phyloP scores from a whole-genome alignment of 2,329 filamentous ascomycete species.

The Pyrenochaeta sp. region DNA sequence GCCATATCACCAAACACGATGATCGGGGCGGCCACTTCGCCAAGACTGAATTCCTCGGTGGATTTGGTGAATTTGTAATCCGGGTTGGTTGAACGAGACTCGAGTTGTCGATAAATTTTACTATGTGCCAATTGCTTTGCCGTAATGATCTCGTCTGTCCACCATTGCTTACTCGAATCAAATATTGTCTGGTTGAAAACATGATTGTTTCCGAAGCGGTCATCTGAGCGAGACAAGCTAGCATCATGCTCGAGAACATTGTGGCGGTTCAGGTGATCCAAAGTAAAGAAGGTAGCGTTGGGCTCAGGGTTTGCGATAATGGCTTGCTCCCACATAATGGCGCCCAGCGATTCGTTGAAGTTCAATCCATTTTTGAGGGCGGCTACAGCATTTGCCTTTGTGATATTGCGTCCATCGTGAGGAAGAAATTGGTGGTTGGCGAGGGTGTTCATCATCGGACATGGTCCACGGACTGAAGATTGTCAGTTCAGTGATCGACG shows the following conservation, averaged over 20 bases:
- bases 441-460: conserved; percentile 45
- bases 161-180: conserved; percentile 55
- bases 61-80: conserved; percentile 55
- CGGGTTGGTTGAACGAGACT: conserved; percentile 58
- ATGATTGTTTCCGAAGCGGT: conserved; percentile 60
- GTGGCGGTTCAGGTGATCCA: conserved; percentile 56
- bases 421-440: conserved; percentile 47
- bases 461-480: conserved; percentile 34
- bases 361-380: conserved; percentile 54
- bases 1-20: conserved; percentile 58
- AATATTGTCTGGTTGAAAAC: conserved; percentile 63
- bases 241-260: conserved; percentile 61
- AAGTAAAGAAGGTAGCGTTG: conserved; percentile 38
- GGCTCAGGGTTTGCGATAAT: conserved; percentile 39
- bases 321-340: conserved; percentile 55
- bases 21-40: conserved; percentile 61
- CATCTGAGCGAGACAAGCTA: conserved; percentile 58
- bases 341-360: conserved; percentile 51
- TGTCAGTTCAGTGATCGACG: neutral
- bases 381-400: conserved; percentile 44
- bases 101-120: conserved; percentile 55
- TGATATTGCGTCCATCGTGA: conserved; percentile 44
- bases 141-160: conserved; percentile 51
- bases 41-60: conserved; percentile 57
- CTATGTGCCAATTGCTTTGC: conserved; percentile 50